phyloP scores from a whole-genome alignment of 2,329 filamentous ascomycete species.

The Graphilbum sp. region DNA sequence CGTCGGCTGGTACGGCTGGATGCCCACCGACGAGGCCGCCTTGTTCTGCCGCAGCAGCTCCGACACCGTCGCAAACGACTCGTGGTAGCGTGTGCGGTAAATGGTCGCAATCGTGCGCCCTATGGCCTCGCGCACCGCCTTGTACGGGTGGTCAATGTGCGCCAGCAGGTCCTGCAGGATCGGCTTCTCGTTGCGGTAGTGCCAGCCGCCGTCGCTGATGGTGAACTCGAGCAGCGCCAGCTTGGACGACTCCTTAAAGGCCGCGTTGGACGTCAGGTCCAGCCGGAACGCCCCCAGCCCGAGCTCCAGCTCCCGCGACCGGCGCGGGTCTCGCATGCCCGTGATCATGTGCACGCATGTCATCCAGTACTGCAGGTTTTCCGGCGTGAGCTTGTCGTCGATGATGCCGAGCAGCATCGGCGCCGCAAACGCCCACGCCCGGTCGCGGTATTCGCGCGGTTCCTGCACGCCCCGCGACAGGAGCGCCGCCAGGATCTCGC shows the following conservation, averaged over 20 bases:
- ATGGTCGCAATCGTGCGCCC: conserved; percentile 77
- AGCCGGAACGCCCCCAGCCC: conserved; percentile 71
- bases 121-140: conserved; percentile 89
- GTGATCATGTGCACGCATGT: conserved; percentile 82
- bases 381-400: conserved; percentile 80
- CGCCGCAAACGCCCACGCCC: conserved; percentile 79
- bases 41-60: conserved; percentile 66
- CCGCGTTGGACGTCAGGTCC: conserved; percentile 89
- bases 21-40: conserved; percentile 62
- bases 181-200: conserved; percentile 79
- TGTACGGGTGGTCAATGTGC: conserved; percentile 95
- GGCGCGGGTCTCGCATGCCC: conserved; percentile 76
- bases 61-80: conserved; percentile 71
- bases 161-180: conserved; percentile 77
- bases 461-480: conserved; percentile 69
- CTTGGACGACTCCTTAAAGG: conserved; percentile 97
- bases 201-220: conserved; percentile 82
- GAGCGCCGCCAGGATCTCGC: conserved; percentile 81
- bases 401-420: conserved; percentile 77
- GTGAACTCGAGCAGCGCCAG: conserved; percentile 80
- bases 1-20: conserved; percentile 64
- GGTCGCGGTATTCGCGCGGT: conserved; percentile 52
- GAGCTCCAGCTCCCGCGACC: conserved; percentile 72
- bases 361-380: conserved; percentile 90
- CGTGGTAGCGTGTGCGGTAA: conserved; percentile 82